A percentile compares a stretch with the other conserved stretches of the same genome.
These are phyloP conservation scores for Fistulinella staudtii DNA, from an alignment of 1,284 basidiomycete genomes.

Conservation along the genomic window DNA sequence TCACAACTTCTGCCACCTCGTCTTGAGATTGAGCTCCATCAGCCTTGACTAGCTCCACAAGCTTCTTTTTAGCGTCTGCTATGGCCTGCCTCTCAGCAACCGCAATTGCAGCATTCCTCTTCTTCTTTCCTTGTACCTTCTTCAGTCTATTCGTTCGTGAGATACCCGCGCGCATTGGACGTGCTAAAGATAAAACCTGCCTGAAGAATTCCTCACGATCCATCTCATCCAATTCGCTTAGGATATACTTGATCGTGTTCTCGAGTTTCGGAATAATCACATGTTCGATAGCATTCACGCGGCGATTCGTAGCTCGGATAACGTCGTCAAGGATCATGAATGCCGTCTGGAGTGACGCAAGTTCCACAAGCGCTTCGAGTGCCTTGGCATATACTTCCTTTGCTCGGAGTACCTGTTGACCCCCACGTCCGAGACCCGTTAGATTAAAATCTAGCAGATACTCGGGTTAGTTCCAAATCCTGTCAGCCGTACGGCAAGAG, in stretches of 20 bases:
- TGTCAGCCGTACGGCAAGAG: too few species aligned
- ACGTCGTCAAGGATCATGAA: conserved; percentile 99
- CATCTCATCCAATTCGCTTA: conserved; percentile 95
- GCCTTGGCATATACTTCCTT: conserved; percentile 98
- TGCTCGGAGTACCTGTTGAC: conserved; percentile 91
- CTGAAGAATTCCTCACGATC: conserved; percentile 98
- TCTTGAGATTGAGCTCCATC: conserved; percentile 7
- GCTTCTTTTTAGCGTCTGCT: conserved; percentile 26
- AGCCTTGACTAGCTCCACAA: conserved; percentile 22
- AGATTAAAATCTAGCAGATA: conserved; percentile 81
- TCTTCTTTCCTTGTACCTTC: conserved; percentile 98
- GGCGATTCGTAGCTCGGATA: conserved; percentile 95
- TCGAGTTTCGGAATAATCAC: conserved; percentile 94
- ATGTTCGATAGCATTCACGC: conserved; percentile 99
- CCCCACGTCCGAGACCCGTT: conserved; percentile 96
- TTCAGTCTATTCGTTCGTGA: conserved; percentile 59
- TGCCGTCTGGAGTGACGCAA: conserved; percentile 95
- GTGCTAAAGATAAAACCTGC: conserved; percentile 33
- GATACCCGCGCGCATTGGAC: neutral
- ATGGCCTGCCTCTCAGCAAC: conserved; percentile 22
- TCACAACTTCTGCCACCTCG: conserved; percentile 33
- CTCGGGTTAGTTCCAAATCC: too few species aligned
- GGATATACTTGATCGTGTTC: conserved; percentile 96
- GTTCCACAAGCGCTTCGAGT: conserved; percentile 93
- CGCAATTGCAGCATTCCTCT: conserved; percentile 46